phyloP scores from a whole-genome alignment of 2,329 filamentous ascomycete species.

The Phaeosphaeriaceae sp. region DNA sequence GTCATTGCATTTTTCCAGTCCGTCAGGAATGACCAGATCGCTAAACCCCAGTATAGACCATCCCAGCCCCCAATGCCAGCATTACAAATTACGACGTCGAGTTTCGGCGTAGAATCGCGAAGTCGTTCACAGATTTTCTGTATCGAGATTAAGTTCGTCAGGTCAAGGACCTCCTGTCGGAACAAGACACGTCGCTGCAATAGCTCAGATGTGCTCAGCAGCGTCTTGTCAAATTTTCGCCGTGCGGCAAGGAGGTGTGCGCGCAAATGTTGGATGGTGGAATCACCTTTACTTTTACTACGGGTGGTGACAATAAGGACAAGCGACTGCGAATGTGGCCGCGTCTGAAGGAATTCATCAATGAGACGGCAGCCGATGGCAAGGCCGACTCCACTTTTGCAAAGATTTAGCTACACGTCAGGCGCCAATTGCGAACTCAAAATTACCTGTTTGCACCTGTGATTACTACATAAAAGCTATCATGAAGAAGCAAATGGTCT shows the following conservation, averaged over 20 bases:
- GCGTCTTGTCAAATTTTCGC: slow-evolving; percentile 41
- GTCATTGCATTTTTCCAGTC: slow-evolving; percentile 73
- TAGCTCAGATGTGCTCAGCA: slow-evolving; percentile 50
- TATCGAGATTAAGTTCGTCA: slow-evolving; percentile 62
- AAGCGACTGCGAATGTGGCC: slow-evolving; percentile 70
- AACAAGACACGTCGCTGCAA: slow-evolving; percentile 56
- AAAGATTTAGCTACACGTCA: no score
- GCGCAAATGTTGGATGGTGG: slow-evolving; percentile 71
- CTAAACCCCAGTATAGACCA: slow-evolving; percentile 72
- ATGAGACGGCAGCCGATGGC: slow-evolving; percentile 84
- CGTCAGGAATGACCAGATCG: slow-evolving; percentile 63
- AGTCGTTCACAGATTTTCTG: slow-evolving; percentile 60
- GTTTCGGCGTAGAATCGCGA: slow-evolving; percentile 65
- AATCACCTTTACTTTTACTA: slow-evolving; percentile 72
- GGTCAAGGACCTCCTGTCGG: slow-evolving; percentile 64
- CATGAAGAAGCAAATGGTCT: no score
- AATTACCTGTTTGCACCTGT: no score
- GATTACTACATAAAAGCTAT: no score
- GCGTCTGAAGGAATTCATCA: slow-evolving; percentile 81
- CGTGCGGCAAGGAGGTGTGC: slow-evolving; percentile 63
- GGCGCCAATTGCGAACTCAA: no score
- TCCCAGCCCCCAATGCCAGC: slow-evolving; percentile 88
- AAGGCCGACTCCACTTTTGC: slow-evolving; percentile 90
- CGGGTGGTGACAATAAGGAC: slow-evolving; percentile 86
- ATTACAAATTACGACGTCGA: slow-evolving; percentile 84